Evolutionary conservation across 2,329 filamentous ascomycete genomes (phyloP).

Genomic region (Passalora sequoiae): DNA sequence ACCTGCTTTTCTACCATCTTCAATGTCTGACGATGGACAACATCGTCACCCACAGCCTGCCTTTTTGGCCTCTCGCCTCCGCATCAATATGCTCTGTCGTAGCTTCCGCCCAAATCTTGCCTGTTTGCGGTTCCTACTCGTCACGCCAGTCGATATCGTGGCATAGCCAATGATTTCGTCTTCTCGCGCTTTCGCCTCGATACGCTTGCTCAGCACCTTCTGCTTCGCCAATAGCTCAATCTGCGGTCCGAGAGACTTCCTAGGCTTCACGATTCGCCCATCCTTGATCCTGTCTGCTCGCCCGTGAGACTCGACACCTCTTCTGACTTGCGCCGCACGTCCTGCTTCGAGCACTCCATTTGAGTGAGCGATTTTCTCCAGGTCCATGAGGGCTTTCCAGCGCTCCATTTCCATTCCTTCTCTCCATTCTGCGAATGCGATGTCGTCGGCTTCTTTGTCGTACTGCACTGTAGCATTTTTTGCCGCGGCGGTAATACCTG

Average conservation of each 20-base stretch:
- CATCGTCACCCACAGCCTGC: background rate
- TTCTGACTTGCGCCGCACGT: constrained; percentile 1
- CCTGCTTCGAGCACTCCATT: constrained; percentile 2
- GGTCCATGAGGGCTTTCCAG: background rate
- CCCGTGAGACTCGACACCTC: constrained; percentile 1
- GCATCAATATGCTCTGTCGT: background rate
- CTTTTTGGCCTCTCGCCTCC: background rate
- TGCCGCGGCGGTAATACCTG: background rate
- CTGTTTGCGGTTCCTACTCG: background rate
- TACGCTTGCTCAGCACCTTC: constrained; percentile 1
- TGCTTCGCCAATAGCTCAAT: constrained; percentile 2
- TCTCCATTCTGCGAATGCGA: background rate
- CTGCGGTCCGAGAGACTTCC: constrained; percentile 1
- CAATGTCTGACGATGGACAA: too few relatives aligned
- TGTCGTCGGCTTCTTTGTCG: background rate
- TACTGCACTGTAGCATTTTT: background rate
- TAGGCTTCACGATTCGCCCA: constrained; percentile 1
- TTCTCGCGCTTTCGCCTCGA: background rate
- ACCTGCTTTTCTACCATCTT: too few relatives aligned
- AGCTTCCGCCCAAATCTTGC: background rate
- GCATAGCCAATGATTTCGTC: constrained; percentile 2
- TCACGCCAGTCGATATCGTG: background rate
- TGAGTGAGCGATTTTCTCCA: background rate
- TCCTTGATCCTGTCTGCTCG: background rate
- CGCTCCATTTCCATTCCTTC: constrained; percentile 2